A percentile compares a stretch with the other conserved stretches of the same genome.
These are phyloP conservation scores for Isoetes taiwanensis DNA, from an alignment of 75 land plant species.

Conservation along the genomic window DNA sequence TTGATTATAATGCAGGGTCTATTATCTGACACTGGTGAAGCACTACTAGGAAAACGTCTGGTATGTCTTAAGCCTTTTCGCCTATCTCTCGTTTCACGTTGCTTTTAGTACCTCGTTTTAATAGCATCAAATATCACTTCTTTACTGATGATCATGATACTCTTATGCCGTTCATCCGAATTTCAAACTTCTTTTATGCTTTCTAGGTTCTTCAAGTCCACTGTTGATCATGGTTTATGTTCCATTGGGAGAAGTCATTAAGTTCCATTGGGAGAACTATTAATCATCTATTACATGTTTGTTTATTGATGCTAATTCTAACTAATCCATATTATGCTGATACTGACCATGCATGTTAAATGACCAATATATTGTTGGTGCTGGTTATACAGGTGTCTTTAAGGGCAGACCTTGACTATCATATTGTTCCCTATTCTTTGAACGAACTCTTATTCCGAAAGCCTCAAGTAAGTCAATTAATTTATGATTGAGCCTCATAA, in stretches of 20 bases:
- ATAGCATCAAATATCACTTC: no score
- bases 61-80: neutral
- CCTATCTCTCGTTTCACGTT: neutral
- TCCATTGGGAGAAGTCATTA: no score
- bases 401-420: slow-evolving; percentile 49
- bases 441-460: slow-evolving; percentile 33
- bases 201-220: neutral
- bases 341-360: neutral
- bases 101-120: no score
- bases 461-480: slow-evolving; percentile 36
- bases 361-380: neutral
- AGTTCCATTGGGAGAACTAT: neutral
- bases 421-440: slow-evolving; percentile 49
- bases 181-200: no score
- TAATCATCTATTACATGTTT: neutral
- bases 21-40: slow-evolving; percentile 12
- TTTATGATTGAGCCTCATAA: neutral
- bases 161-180: no score
- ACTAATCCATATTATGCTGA: neutral
- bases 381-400: slow-evolving; percentile 49
- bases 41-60: slow-evolving; percentile 15
- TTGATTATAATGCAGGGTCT: slow-evolving; percentile 5
- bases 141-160: no score
- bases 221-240: no score
- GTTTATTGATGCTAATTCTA: neutral